A percentile compares a stretch with the other conserved stretches of the same genome.
phyloP scores from a whole-genome alignment of 2,329 filamentous ascomycete genomes.

The Orbilia javanica region DNA sequence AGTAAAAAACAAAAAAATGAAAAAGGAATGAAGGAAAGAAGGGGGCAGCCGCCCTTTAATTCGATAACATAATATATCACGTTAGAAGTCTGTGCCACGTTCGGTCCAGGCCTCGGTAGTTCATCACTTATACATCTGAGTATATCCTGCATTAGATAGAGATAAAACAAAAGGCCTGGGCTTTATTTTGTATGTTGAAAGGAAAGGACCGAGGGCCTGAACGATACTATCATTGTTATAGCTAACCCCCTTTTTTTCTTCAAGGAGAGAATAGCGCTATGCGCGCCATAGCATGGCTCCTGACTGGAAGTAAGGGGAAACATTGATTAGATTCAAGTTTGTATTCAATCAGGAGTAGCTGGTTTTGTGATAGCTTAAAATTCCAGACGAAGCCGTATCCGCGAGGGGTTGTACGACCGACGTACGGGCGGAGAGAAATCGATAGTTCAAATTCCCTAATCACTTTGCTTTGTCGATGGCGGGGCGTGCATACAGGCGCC shows the following conservation, averaged over 20 bases:
- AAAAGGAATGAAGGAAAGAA: conserved; percentile 14
- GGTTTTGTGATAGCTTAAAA: conserved; percentile 2
- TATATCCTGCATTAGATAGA: conserved; percentile 24
- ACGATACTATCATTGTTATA: neutral
- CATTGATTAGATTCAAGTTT: neutral
- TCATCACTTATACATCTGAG: neutral
- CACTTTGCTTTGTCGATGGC: conserved; percentile 28
- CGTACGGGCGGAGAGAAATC: neutral
- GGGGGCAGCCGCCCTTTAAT: neutral
- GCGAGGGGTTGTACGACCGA: conserved; percentile 31
- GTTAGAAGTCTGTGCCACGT: conserved; percentile 48
- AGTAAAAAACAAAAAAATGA: conserved; percentile 20
- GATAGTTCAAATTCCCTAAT: conserved; percentile 24
- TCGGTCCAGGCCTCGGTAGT: conserved; percentile 36
- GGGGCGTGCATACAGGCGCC: conserved; percentile 32
- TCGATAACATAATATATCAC: conserved; percentile 18
- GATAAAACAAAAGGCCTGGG: neutral
- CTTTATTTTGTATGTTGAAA: neutral
- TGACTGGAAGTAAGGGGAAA: conserved; percentile 25
- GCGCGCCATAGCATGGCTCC: neutral
- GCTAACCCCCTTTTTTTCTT: conserved; percentile 35
- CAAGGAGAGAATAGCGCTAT: conserved; percentile 27
- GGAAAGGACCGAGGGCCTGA: conserved; percentile 21
- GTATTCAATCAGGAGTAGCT: conserved; percentile 3
- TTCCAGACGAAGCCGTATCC: conserved; percentile 25